These are phyloP conservation scores for Rosa persica DNA, from an alignment of 306 rosid species.

Conservation along the genomic window DNA sequence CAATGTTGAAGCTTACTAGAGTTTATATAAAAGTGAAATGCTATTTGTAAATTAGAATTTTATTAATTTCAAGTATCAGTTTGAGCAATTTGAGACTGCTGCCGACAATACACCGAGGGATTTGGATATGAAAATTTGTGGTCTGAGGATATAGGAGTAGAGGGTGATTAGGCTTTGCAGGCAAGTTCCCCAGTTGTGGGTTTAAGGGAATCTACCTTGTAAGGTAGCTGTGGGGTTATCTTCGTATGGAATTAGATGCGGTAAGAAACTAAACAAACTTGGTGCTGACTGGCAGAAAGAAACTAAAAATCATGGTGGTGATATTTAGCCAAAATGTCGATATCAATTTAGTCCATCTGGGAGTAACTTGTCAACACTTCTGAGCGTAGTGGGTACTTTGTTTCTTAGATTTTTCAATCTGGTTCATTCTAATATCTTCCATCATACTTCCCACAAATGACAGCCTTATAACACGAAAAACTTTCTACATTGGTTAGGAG, in stretches of 20 bases:
- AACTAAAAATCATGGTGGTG: not conserved
- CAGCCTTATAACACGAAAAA: not conserved
- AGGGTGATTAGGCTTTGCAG: not conserved
- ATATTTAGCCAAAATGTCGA: not conserved
- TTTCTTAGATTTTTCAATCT: not conserved
- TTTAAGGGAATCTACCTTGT: not conserved
- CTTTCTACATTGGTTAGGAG: not conserved
- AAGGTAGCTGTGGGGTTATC: not conserved
- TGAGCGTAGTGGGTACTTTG: not conserved
- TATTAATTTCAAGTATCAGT: not conserved
- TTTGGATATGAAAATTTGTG: not conserved
- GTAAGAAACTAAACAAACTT: not conserved
- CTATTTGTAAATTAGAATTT: not conserved
- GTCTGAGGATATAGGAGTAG: not conserved
- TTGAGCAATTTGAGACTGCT: not conserved
- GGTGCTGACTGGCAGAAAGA: not conserved
- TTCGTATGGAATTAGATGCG: not conserved
- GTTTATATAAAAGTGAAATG: not conserved
- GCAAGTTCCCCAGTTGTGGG: not conserved
- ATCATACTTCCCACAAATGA: not conserved
- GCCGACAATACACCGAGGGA: not conserved
- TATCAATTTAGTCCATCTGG: not conserved
- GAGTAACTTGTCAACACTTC: not conserved
- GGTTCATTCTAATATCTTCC: not conserved
- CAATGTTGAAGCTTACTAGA: not conserved